Evolutionary conservation across 2,329 filamentous ascomycete genomes (phyloP), one percentile per base, ranked within the genome.

Genomic region (Emericellopsis atlantica): DNA sequence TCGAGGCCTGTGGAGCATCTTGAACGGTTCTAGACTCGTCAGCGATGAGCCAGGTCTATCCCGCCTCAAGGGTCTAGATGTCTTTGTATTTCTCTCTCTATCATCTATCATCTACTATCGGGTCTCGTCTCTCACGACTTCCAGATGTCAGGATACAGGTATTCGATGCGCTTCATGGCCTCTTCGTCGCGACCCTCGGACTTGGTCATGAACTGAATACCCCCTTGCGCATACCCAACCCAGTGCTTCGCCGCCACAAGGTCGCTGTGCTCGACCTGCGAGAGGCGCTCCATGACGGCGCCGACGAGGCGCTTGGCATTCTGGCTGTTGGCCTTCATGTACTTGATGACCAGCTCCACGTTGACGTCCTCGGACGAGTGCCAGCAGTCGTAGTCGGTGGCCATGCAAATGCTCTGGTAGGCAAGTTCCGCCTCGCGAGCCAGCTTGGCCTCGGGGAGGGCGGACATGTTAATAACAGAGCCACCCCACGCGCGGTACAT

Each of bases 311-410:
- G 72, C 59, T 82, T 81, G 29, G 92, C 92, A 55, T 96, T 98
- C 56, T 81, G 72, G 40, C 84, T 74, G 63, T 98, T 98, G 49
- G 87, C 83, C 58, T 84, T 82, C 92, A 98, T 98, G 64, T 94
- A 86, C 45, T 79, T 83, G 79, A 95, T 86, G 42, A 98, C 92
- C 84, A 96, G 94, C 61, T 89, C 85, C 18, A 98, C 92, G 46
- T 88, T 89, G 46, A 98, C 92, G 48, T 84, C 85, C 43, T 79
- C 83, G 38, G 74, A 75, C 16, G 75, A 79, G 57, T 89, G 84
- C 92, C 92, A 98, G 77, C 90, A 96, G 69, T 98, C 92, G 62
- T 98, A 98, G 69, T 98, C 92, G 23, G 92, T 98, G 29, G 87
- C 86, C 92, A 98, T 98, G 72, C 90, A 95, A 55, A 98, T 94